Conservation (phyloP, 1,139 yeast genomes). For the Magnusiomyces suaveolens region DNA sequence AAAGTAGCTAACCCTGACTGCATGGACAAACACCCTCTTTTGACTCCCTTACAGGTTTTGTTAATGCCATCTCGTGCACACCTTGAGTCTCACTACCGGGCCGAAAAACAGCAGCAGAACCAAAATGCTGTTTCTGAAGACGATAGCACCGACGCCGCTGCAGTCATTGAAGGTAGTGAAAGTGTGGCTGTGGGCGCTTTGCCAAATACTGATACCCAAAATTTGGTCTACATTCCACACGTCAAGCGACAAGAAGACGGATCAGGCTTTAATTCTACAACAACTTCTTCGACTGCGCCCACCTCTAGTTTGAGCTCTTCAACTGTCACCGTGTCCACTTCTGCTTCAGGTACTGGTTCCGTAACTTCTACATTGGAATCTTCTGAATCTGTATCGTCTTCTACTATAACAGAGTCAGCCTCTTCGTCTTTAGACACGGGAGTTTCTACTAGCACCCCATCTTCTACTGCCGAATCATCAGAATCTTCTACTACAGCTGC, state of each 20-base stretch:
- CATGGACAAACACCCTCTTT: neutral
- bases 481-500: neutral
- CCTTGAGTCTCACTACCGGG: constrained; percentile 1
- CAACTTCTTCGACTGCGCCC: neutral
- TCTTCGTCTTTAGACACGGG: neutral
- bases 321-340: neutral
- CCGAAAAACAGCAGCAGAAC: neutral
- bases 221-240: neutral
- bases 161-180: too few relatives aligned
- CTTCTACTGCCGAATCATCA: neutral
- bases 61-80: neutral
- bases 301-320: neutral
- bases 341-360: neutral
- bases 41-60: constrained; percentile 2
- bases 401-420: neutral
- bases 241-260: constrained; percentile 1
- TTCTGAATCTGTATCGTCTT: neutral
- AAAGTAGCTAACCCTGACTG: neutral
- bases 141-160: neutral
- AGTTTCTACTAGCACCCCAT: neutral
- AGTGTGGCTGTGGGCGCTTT: too few relatives aligned
- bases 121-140: neutral
- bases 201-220: neutral
- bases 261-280: neutral
- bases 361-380: neutral